Base-by-base conservation (phyloP, 441 rosid genomes). In the Erysimum pusillum region DNA sequence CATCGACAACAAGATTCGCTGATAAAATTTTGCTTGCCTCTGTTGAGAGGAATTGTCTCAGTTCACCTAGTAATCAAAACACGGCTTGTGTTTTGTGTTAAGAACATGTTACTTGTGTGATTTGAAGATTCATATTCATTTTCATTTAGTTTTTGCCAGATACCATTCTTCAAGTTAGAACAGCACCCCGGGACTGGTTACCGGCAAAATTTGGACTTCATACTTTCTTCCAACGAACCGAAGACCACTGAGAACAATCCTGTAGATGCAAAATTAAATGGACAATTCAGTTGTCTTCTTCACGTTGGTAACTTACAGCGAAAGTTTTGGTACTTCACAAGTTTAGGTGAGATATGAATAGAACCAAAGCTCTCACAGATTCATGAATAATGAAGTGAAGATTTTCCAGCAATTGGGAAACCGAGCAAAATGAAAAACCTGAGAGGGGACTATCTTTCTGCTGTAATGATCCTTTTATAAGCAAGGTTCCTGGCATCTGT, bases 401-500 rank as follows among this genome's bases (percentile, higher is more conserved):
- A 20, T 6, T 45, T 9, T 25, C 7, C 4, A 61, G 35, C 18
- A 62, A 68, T 9, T 31, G 42, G 34, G 63, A 73, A 69, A 34
- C 48, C 52, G 4, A 73, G 74, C 44, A 64, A 69, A 20, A 15
- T 31, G 6, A 76, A 35, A 67, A 78, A 92, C 96, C 98, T 85
- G 96, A 70, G 65, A 77, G 64, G 32, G 87, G 67, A 73, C 76
- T 71, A 71, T 86, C 89, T 82, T 72, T 85, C 38, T 81, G 85
- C 80, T 78, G 92, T 74, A 90, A 73, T 35, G 94, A 91, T 75
- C 90, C 98, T 85, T 90, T 91, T 67, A 92, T 87, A 81, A 94
- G 85, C 76, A 92, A 85, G 39, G 98, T 80, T 45, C 97, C 97
- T 2, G 94, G 96, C 61, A 84, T 88, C 82, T 88, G 98, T 79